phyloP scores from a whole-genome alignment of 495 filamentous ascomycete species.

The Bacidia rubella region DNA sequence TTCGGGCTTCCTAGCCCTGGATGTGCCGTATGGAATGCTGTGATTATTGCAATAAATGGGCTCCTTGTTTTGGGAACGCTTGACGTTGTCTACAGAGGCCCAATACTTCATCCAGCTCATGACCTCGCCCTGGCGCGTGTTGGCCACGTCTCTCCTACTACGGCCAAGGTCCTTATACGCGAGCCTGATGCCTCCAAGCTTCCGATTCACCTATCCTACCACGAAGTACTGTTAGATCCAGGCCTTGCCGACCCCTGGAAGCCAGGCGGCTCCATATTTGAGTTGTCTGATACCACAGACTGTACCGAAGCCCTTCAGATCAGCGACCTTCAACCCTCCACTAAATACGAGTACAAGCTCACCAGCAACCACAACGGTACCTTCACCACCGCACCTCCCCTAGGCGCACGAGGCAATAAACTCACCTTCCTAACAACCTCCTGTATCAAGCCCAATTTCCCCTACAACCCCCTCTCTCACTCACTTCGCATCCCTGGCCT shows the following conservation, averaged over 20 bases:
- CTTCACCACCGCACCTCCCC: slow-evolving; percentile 57
- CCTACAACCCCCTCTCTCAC: slow-evolving; percentile 71
- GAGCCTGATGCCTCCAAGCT: slow-evolving; percentile 65
- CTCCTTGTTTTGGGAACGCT: slow-evolving; percentile 48
- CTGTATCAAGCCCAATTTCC: slow-evolving; percentile 81
- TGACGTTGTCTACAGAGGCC: slow-evolving; percentile 62
- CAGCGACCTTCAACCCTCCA: slow-evolving; percentile 40
- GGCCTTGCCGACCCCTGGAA: slow-evolving; percentile 39
- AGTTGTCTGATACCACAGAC: slow-evolving; percentile 63
- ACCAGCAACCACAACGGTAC: slow-evolving; percentile 72
- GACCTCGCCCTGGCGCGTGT: slow-evolving; percentile 72
- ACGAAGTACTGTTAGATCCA: slow-evolving; percentile 21
- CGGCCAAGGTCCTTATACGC: slow-evolving; percentile 68
- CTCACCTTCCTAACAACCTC: slow-evolving; percentile 86
- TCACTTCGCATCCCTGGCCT: slow-evolving; percentile 71
- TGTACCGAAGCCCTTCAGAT: slow-evolving; percentile 57
- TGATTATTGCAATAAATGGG: slow-evolving; percentile 58
- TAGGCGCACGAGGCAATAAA: slow-evolving; percentile 35
- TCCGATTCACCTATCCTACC: slow-evolving; percentile 58
- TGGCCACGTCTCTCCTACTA: slow-evolving; percentile 71
- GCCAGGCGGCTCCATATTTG: slow-evolving; percentile 45
- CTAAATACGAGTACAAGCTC: slow-evolving; percentile 64
- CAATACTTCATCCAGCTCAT: slow-evolving; percentile 49
- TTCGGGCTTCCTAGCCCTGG: slow-evolving; percentile 58
- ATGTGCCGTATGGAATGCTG: slow-evolving; percentile 39